Percentiles rank a stretch among this genome's conserved stretches.
These are phyloP conservation scores for Apophysomyces ossiformis DNA, from an alignment of 371 early-diverging fungal species.

Conservation along the genomic window DNA sequence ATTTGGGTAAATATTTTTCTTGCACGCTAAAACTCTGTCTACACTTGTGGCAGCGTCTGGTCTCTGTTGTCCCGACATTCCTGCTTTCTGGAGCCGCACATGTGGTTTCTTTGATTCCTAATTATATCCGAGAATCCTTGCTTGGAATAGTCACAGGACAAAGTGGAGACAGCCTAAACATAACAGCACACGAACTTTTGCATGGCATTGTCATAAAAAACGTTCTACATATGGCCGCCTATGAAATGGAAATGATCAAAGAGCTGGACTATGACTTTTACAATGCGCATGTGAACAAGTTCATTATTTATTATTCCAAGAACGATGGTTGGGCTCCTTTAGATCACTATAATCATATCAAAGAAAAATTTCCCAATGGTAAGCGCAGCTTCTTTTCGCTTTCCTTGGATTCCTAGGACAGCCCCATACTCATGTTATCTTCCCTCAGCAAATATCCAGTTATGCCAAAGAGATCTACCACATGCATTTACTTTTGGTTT, in stretches of 20 bases:
- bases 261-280: slow-evolving; percentile 71
- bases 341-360: slow-evolving; percentile 74
- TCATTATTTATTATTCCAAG: slow-evolving; percentile 81
- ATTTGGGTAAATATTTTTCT: not conserved
- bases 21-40: not conserved
- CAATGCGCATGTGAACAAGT: slow-evolving; percentile 58
- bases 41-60: slow-evolving; percentile 32
- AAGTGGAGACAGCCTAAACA: slow-evolving; percentile 44
- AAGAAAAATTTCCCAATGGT: slow-evolving; percentile 65
- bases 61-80: slow-evolving; percentile 41
- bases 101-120: slow-evolving; percentile 42
- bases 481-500: slow-evolving; percentile 77
- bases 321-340: slow-evolving; percentile 82
- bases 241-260: slow-evolving; percentile 76
- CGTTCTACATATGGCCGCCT: slow-evolving; percentile 68
- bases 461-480: slow-evolving; percentile 72
- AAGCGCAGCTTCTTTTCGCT: slow-evolving; percentile 14
- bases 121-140: slow-evolving; percentile 34
- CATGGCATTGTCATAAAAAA: slow-evolving; percentile 64
- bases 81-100: slow-evolving; percentile 42
- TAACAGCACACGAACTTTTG: slow-evolving; percentile 69
- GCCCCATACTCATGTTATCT: not conserved
- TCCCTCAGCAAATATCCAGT: slow-evolving; percentile 42
- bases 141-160: slow-evolving; percentile 46
- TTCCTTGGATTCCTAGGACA: not conserved